Conservation (phyloP, 2,329 filamentous ascomycete genomes). For the Zasmidium citrigriseum region DNA sequence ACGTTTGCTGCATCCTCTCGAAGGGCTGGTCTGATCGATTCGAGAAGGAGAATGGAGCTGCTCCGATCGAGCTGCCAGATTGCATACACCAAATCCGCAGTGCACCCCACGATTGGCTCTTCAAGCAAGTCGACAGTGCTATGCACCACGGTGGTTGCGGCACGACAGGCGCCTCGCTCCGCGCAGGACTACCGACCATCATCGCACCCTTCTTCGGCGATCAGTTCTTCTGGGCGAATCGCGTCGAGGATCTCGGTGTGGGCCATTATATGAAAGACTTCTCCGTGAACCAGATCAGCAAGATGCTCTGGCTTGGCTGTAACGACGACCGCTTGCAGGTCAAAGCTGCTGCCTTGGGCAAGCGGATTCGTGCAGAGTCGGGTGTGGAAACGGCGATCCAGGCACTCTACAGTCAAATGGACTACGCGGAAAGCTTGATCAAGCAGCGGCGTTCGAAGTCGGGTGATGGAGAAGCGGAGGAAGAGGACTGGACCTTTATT, state of each 20-base stretch:
- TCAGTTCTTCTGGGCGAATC: conserved; percentile 90
- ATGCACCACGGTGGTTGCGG: conserved; percentile 94
- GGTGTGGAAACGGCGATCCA: conserved; percentile 90
- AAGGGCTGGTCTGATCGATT: conserved; percentile 96
- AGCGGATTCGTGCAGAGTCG: conserved; percentile 86
- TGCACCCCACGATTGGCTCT: conserved; percentile 96
- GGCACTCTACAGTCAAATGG: conserved; percentile 89
- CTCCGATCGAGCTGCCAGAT: conserved; percentile 66
- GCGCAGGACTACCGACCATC: conserved; percentile 89
- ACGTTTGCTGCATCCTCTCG: conserved; percentile 90
- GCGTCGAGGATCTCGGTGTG: conserved; percentile 91
- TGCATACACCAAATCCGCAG: conserved; percentile 88
- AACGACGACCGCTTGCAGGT: conserved; percentile 88
- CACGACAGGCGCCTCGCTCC: conserved; percentile 88
- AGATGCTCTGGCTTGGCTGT: conserved; percentile 87
- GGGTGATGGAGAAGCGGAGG: conserved; percentile 27
- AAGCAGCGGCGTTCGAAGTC: conserved; percentile 42
- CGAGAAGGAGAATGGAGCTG: conserved; percentile 58
- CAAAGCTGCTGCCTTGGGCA: conserved; percentile 78
- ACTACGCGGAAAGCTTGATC: conserved; percentile 85
- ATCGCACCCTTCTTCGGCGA: conserved; percentile 97
- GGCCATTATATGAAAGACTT: conserved; percentile 87
- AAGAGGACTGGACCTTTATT: conserved; percentile 76
- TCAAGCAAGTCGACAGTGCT: conserved; percentile 88
- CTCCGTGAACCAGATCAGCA: conserved; percentile 80